Evolutionary conservation across 1,139 yeast genomes (phyloP).

Genomic region (Protomyces gravidus): DNA sequence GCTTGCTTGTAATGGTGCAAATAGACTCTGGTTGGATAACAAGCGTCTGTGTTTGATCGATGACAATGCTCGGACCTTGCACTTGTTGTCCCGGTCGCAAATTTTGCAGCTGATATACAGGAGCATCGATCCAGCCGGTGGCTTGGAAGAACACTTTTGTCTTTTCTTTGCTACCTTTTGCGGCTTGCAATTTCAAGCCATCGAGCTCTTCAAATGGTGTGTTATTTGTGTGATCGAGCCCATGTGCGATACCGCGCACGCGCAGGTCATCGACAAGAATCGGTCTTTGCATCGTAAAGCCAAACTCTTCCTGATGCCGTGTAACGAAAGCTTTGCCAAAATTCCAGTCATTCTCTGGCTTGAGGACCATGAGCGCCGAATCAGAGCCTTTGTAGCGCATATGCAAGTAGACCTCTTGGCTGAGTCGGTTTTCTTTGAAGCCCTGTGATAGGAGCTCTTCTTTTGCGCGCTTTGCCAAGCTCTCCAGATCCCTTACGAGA

Average conservation of each 20-base stretch:
- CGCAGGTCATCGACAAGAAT: slow-evolving; percentile 80
- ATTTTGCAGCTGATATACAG: slow-evolving; percentile 51
- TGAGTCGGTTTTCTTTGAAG: slow-evolving; percentile 42
- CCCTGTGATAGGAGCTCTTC: slow-evolving; percentile 49
- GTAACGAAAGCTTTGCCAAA: slow-evolving; percentile 45
- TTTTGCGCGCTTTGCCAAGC: slow-evolving; percentile 41
- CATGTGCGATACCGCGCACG: slow-evolving; percentile 61
- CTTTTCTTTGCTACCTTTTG: slow-evolving; percentile 37
- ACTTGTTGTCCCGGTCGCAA: slow-evolving; percentile 54
- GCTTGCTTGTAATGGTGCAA: slow-evolving; percentile 63
- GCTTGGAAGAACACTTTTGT: slow-evolving; percentile 46
- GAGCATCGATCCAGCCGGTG: slow-evolving; percentile 51
- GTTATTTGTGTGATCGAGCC: slow-evolving; percentile 35
- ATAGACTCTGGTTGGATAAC: slow-evolving; percentile 65
- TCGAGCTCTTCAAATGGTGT: slow-evolving; percentile 11
- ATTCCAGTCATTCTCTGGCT: slow-evolving; percentile 40
- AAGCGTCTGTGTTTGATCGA: slow-evolving; percentile 84
- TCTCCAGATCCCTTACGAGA: slow-evolving; percentile 43
- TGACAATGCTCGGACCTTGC: slow-evolving; percentile 74
- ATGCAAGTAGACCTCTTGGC: slow-evolving; percentile 62
- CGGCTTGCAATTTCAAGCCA: slow-evolving; percentile 32
- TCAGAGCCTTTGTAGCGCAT: slow-evolving; percentile 85
- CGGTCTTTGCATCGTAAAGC: slow-evolving; percentile 58
- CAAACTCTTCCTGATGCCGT: slow-evolving; percentile 63
- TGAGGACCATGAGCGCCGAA: slow-evolving; percentile 67